A percentile compares a stretch with the other conserved stretches of the same genome.
Conservation (phyloP, 345 rosid species). For the Eucalyptus tenuipes region DNA sequence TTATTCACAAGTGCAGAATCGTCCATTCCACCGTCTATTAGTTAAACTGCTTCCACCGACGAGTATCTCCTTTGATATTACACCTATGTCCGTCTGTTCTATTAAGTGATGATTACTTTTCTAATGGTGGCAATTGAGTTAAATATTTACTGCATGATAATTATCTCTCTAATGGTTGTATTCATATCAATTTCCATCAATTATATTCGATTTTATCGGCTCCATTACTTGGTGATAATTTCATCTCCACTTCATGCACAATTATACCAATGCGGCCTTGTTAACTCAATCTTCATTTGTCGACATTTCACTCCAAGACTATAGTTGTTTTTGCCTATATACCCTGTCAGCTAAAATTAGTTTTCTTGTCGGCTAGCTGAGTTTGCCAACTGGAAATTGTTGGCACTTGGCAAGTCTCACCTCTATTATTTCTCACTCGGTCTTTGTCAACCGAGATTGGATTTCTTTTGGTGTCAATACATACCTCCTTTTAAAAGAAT, state of each 20-base stretch:
- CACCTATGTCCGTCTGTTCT: accelerated
- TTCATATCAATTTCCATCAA: neutral
- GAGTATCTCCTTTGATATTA: accelerated
- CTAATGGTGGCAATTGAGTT: accelerated
- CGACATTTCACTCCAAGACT: neutral
- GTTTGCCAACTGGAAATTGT: no score
- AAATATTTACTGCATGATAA: neutral
- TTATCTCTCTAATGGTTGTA: neutral
- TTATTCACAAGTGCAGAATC: accelerated
- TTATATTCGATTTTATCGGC: accelerated
- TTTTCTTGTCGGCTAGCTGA: no score
- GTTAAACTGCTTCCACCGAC: neutral
- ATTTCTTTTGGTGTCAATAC: no score
- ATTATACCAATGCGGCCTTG: neutral
- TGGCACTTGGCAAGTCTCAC: no score
- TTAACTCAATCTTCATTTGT: neutral
- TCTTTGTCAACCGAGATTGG: no score
- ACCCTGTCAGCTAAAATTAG: neutral
- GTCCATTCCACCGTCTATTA: neutral
- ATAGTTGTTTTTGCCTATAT: neutral
- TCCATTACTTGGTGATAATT: neutral
- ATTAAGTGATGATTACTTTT: neutral
- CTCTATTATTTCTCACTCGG: no score
- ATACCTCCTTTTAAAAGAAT: no score
- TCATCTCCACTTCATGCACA: no score